These are phyloP conservation scores for Lactuca sativa DNA, from an alignment of 129 eudicot species.

Conservation along the genomic window DNA sequence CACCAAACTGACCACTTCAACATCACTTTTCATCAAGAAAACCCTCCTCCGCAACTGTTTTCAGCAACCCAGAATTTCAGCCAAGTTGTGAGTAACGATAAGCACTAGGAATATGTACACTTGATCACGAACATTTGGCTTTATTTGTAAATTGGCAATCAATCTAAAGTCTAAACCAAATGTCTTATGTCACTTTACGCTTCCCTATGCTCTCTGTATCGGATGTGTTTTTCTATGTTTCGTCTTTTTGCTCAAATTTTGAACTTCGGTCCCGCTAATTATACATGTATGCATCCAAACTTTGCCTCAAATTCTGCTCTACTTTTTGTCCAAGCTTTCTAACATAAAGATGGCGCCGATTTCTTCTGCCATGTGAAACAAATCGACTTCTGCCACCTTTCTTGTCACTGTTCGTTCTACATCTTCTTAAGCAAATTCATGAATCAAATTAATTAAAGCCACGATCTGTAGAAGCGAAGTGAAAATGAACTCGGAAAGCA, in stretches of 20 bases:
- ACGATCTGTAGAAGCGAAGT: constrained; percentile 18
- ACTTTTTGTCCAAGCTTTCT: background rate
- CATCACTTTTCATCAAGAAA: background rate
- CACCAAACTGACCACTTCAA: background rate
- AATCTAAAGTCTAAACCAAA: background rate
- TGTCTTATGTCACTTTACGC: background rate
- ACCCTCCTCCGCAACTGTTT: background rate
- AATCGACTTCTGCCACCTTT: background rate
- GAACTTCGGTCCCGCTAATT: background rate
- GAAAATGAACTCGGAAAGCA: constrained; percentile 7
- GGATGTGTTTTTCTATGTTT: constrained; percentile 4
- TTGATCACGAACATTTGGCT: background rate
- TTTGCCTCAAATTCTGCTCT: constrained; percentile 14
- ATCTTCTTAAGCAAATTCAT: background rate
- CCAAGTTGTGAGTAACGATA: too few relatives aligned
- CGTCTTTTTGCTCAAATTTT: constrained; percentile 1
- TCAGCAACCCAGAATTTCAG: background rate
- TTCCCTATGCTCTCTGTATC: constrained; percentile 11
- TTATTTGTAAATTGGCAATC: background rate
- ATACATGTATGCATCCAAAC: constrained; percentile 12
- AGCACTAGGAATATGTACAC: background rate
- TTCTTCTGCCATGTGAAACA: constrained; percentile 13
- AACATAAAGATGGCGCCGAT: constrained; percentile 1
- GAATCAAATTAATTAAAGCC: background rate
- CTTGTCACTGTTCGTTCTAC: too few relatives aligned